Base-by-base conservation (phyloP, 1,284 basidiomycete genomes). In the Ustilago nuda region DNA sequence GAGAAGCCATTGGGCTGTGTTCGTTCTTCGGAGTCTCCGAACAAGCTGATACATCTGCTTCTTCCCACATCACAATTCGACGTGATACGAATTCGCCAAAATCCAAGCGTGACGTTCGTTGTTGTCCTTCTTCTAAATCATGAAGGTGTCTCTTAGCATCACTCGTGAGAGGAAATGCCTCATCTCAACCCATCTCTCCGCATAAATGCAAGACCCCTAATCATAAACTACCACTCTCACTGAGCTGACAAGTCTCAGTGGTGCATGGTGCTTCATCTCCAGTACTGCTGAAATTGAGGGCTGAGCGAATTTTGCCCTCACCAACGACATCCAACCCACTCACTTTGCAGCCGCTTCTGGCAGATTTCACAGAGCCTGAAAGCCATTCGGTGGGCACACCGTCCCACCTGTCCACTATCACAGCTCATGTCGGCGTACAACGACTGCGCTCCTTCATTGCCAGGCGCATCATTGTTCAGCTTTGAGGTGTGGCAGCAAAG, bases 281-380 rank as follows among this genome's bases (percentile, higher is more conserved):
- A 15, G 48, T 30, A 17, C 2, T 12, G 4, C 48, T 50, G 48
- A 19, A 27, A 12, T 50, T 50, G 48, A 15, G 46, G 46, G 43
- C 59, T 61, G 51, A 61, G 52, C 51, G 41, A 61, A 36, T 61
- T 53, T 52, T 8, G 50, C 60, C 33, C 32, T 54, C 51, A 52
- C 52, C 57, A 27, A 30, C 35, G 30, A 17, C 59, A 52, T 30
- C 57, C 57, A 37, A 52, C 56, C 56, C 27, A 37, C 30, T 50
- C 30, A 19, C 35, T 37, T 37, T 17, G 35, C 55, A 33, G 37
- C 43, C 41, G 46, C 55, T 35, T 19, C 41, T 33, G 6, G 55
- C 27, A 43, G 30, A 33, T 56, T 8, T 45, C 43, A 45, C 36
- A 15, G 9, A 43, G n/a, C 54, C 36, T 32, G 54, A 39, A 56